Evolutionary conservation across 345 rosid species (phyloP), one percentile per base, ranked within the genome.

Genomic region (Laguncularia racemosa): DNA sequence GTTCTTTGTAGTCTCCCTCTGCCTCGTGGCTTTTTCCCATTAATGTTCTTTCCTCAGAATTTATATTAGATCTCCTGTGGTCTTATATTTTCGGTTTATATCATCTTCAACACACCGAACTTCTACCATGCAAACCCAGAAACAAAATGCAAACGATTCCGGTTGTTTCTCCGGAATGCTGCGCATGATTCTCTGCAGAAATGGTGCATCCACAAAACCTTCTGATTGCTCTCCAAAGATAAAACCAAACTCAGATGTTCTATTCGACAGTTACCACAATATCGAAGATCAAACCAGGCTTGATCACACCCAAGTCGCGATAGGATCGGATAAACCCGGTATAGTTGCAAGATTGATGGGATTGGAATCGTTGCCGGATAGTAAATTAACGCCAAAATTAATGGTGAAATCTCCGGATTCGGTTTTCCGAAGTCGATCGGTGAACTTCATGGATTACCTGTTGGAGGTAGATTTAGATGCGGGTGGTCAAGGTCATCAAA

Each of bases 331-430:
- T 47, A 60, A 71, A 28, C 80, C 92, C 0, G 88, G 93, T 52
- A 69, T 92, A 18, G 95, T 89, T 44, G 91, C 98, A 6, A 84
- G 84, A 73, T 69, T 92, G 47, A 92, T 92, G 98, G 96, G 98
- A 1, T 66, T 89, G 15, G 91, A 84, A 5, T 78, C 95, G 0
- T 56, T 79, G 69, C 93, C 89, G 8, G 23, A 52, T 55, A 57
- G 76, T 52, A 70, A 61, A 56, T 70, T 70, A 74, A 59, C 68
- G 43, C 76, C 81, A 2, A 69, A 71, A 53, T 33, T 33, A 1
- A 33, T 33, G 40, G 58, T 73, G 17, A 72, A 67, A 48, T 40
- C 61, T 38, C 76, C 84, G 9, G 76, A 80, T 6, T 58, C 72
- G 12, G 88, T 89, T 20, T 26, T 80, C 1, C 71, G 96, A 48